Evolutionary conservation across 169 alveolate species (phyloP).

Genomic region (Perkinsus olseni): DNA sequence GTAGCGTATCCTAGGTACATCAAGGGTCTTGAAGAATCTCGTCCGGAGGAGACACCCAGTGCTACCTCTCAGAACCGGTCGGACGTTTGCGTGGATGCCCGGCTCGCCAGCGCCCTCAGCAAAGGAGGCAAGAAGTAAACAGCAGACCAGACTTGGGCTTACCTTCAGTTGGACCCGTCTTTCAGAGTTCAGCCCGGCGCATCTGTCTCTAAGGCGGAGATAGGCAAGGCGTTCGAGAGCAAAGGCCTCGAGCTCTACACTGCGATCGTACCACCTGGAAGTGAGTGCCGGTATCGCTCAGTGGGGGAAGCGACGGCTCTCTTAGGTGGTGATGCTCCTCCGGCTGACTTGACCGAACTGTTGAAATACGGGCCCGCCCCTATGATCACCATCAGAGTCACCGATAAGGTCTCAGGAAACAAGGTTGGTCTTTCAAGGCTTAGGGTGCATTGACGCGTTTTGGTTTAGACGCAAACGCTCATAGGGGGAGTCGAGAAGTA

Average conservation of each 20-base stretch:
- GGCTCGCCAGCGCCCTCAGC: neutral
- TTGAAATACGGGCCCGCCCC: neutral
- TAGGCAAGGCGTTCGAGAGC: neutral
- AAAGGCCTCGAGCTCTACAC: neutral
- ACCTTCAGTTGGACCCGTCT: neutral
- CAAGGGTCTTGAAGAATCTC: neutral
- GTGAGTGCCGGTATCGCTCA: neutral
- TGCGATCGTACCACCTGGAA: neutral
- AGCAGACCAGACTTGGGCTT: neutral
- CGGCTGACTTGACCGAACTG: neutral
- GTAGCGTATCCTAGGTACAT: neutral
- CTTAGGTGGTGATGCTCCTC: neutral
- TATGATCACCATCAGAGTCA: neutral
- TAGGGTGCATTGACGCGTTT: neutral
- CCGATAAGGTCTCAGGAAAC: neutral
- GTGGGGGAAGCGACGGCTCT: neutral
- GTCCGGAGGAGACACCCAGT: neutral
- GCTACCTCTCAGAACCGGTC: neutral
- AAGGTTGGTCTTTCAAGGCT: neutral
- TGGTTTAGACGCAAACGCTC: neutral
- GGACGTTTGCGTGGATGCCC: neutral
- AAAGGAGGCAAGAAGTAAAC: neutral
- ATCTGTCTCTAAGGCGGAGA: neutral
- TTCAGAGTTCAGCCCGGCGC: neutral
- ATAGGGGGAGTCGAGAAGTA: neutral